A percentile compares a stretch with the other conserved stretches of the same genome.
Conservation (phyloP, 2,329 filamentous ascomycete genomes). For the Niveomyces coronatus region DNA sequence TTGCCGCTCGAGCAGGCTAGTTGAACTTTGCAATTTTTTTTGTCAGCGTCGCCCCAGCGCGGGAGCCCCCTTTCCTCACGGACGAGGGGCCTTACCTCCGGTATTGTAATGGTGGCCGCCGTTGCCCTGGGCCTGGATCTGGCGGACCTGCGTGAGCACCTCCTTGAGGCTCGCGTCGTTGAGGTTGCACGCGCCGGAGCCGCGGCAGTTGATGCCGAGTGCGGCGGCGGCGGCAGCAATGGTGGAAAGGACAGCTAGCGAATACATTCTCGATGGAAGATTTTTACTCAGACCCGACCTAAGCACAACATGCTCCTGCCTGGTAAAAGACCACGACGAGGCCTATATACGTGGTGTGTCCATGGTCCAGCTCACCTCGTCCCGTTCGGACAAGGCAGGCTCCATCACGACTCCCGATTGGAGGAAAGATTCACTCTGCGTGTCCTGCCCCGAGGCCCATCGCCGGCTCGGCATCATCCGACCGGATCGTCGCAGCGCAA, state of each 20-base stretch:
- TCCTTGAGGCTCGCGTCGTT: slow-evolving; percentile 11
- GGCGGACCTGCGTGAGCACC: slow-evolving; percentile 9
- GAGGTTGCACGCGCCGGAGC: slow-evolving; percentile 11
- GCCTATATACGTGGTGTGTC: no score
- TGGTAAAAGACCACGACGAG: no score
- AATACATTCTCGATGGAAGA: slow-evolving; percentile 1
- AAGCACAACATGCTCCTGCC: no score
- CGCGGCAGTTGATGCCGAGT: slow-evolving; percentile 13
- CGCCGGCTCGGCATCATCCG: no score
- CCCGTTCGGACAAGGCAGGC: no score
- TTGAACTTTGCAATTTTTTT: slow-evolving; percentile 8
- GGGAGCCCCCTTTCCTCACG: no score
- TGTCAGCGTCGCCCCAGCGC: no score
- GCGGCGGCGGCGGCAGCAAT: slow-evolving; percentile 9
- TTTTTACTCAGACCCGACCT: neutral
- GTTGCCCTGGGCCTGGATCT: slow-evolving; percentile 11
- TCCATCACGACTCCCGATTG: no score
- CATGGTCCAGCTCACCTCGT: no score
- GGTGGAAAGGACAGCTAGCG: slow-evolving; percentile 3
- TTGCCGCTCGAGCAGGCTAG: slow-evolving; percentile 12
- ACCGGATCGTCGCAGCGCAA: no score
- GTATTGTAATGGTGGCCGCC: slow-evolving; percentile 9
- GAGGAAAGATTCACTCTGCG: no score
- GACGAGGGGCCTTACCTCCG: slow-evolving; percentile 6
- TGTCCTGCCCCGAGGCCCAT: no score